Base-by-base conservation (phyloP, 306 rosid genomes). In the Cucurbita pepo region DNA sequence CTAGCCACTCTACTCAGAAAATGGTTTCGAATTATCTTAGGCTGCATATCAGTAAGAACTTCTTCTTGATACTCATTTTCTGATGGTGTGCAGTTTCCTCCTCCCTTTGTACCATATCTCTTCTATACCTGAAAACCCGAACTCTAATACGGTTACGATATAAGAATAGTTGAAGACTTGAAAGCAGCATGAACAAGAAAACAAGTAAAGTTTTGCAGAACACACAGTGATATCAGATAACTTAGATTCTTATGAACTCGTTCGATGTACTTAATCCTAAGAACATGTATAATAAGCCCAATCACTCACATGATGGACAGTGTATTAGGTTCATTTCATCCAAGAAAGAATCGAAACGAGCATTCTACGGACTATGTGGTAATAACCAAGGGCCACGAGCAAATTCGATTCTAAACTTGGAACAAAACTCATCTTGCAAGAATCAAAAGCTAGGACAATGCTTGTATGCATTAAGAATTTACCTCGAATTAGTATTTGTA, bases 401-500 rank as follows among this genome's bases (percentile, higher is more conserved):
- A 45, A 67, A 67, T 44, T 25, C 6, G 12, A 3, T 30, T 50
- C 16, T 19, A 22, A 40, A 40, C 30, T 63, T 40, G 51, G 8
- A 63, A 63, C 30, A 63, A 16, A 34, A n/a, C 30, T 40, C 19
- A 64, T 43, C 56, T 19, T 25, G 74, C 45, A 50, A 22, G 40
- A 48, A 69, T 51, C 59, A 15, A 50, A 69, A 5, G 5, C 56
- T 50, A 50, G 25, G 3, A 38, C 41, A 38, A 41, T 64, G n/a
- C 53, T 65, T 40, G 10, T 19, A 43, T 44, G 54, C 54, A 21
- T 65, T 43, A 15, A 48, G 4, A 44, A 36, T 3, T 61, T 84
- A 88, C 95, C 89, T 82, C n/a, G 56, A 71, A 76, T 69, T 38
- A 55, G 64, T 30, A 58, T 44, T 4, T 60, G 36, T 21, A 51